A percentile compares a stretch with the other conserved stretches of the same genome.
Evolutionary conservation across 495 filamentous ascomycete species (phyloP).

Genomic region (Penicillium salamii): DNA sequence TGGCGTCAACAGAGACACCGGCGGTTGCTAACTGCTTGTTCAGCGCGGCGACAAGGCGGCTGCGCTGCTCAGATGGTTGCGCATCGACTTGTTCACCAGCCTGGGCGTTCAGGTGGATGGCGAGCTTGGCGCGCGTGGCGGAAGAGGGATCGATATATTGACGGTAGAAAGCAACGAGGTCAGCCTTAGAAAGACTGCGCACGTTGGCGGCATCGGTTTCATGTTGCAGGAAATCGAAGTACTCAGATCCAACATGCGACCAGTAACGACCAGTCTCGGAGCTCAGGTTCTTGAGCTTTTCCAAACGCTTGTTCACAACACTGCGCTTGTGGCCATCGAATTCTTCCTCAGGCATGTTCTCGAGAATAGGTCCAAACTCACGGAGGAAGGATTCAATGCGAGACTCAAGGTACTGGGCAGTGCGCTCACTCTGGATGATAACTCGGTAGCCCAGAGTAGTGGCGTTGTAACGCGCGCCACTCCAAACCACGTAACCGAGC

Average conservation of each 20-base stretch:
- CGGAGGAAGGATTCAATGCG: slow-evolving; percentile 83
- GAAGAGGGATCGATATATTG: slow-evolving; percentile 76
- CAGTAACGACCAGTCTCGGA: slow-evolving; percentile 83
- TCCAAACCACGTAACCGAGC: slow-evolving; percentile 94
- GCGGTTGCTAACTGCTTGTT: slow-evolving; percentile 50
- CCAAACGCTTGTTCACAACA: slow-evolving; percentile 80
- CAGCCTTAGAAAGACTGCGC: slow-evolving; percentile 68
- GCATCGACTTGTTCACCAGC: slow-evolving; percentile 38
- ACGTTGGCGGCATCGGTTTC: slow-evolving; percentile 76
- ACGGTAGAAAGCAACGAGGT: slow-evolving; percentile 76
- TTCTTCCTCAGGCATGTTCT: slow-evolving; percentile 75
- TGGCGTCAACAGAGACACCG: slow-evolving; percentile 44
- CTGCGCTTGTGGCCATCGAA: slow-evolving; percentile 91
- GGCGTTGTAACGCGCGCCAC: slow-evolving; percentile 62
- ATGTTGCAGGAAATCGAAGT: slow-evolving; percentile 82
- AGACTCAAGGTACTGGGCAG: slow-evolving; percentile 75
- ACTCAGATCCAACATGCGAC: slow-evolving; percentile 80
- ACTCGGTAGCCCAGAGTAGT: slow-evolving; percentile 83
- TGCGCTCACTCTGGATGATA: slow-evolving; percentile 91
- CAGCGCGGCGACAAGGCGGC: slow-evolving; percentile 48
- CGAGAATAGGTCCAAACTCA: slow-evolving; percentile 59
- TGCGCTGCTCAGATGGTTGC: slow-evolving; percentile 50
- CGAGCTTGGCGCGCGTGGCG: slow-evolving; percentile 69
- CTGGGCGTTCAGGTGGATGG: slow-evolving; percentile 80
- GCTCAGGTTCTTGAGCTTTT: slow-evolving; percentile 88